phyloP scores from a whole-genome alignment of 495 filamentous ascomycete species.

The Aspergillus coremiiformis region DNA sequence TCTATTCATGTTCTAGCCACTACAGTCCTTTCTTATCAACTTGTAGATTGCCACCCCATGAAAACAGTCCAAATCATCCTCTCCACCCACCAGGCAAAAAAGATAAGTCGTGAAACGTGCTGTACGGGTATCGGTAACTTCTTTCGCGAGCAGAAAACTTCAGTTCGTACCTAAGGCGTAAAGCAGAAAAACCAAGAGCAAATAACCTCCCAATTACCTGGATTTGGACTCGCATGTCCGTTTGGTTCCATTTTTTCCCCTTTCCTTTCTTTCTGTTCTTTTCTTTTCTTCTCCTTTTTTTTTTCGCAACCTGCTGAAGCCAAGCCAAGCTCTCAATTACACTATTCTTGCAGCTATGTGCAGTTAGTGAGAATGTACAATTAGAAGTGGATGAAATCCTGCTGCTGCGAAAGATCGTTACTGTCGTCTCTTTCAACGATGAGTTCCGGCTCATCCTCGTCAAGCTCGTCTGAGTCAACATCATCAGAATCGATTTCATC shows the following conservation, averaged over 20 bases:
- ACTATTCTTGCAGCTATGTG: slow-evolving; percentile 6
- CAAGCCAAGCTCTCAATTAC: slow-evolving; percentile 10
- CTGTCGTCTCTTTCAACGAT: slow-evolving; percentile 39
- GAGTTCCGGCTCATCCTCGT: slow-evolving; percentile 59
- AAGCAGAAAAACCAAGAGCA: neutral
- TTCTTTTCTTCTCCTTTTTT: slow-evolving; percentile 5
- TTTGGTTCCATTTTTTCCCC: neutral
- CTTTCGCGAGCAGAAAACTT: neutral
- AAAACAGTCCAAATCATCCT: neutral
- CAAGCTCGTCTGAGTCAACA: slow-evolving; percentile 80
- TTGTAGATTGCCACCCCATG: neutral
- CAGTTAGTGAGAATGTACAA: slow-evolving; percentile 13
- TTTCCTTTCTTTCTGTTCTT: neutral
- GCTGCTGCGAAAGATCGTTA: slow-evolving; percentile 53
- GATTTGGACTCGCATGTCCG: neutral
- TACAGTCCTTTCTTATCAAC: neutral
- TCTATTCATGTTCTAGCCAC: too few species aligned
- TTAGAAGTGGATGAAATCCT: slow-evolving; percentile 61
- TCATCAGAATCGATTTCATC: slow-evolving; percentile 75
- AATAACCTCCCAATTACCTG: neutral
- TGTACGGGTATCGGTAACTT: slow-evolving; percentile 11
- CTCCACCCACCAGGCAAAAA: neutral
- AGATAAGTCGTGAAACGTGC: slow-evolving; percentile 6
- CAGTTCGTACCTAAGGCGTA: neutral
- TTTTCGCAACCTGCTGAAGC: slow-evolving; percentile 1